A percentile compares a stretch with the other conserved stretches of the same genome.
Evolutionary conservation across 2,329 filamentous ascomycete genomes (phyloP).

Genomic region (Paramyrothecium roridum): DNA sequence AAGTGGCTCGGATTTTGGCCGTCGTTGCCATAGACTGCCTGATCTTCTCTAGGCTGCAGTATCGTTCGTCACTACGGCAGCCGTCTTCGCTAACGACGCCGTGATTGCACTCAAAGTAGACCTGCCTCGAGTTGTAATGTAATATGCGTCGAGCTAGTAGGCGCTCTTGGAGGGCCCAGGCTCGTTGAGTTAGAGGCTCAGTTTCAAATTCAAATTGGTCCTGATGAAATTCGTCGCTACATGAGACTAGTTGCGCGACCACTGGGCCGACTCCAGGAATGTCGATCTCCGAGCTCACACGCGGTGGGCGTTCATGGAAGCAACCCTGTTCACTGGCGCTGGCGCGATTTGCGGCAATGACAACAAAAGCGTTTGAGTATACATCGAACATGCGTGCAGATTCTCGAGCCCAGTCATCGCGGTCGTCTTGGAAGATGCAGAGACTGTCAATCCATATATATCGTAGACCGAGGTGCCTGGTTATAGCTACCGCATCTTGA

Average conservation of each 20-base stretch:
- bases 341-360: conserved; percentile 1
- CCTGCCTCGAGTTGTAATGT: conserved; percentile 1
- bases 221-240: not conserved
- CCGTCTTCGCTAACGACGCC: conserved; percentile 8
- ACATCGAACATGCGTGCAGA: not conserved
- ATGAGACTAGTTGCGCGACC: not conserved
- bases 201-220: not conserved
- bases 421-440: conserved; percentile 1
- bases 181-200: conserved; percentile 2
- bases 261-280: not conserved
- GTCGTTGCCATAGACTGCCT: too few species aligned
- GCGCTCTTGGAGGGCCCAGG: conserved; percentile 1
- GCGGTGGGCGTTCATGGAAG: not conserved
- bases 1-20: not conserved
- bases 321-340: not conserved
- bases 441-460: conserved; percentile 4
- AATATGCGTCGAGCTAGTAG: not conserved
- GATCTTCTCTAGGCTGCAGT: not conserved
- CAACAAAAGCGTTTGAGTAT: conserved; percentile 1
- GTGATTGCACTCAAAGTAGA: conserved; percentile 7
- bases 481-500: not conserved
- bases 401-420: not conserved
- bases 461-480: not conserved
- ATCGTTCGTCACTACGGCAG: not conserved
- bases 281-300: not conserved